Conservation (phyloP, 148 eudicot species). For the Silene conica region DNA sequence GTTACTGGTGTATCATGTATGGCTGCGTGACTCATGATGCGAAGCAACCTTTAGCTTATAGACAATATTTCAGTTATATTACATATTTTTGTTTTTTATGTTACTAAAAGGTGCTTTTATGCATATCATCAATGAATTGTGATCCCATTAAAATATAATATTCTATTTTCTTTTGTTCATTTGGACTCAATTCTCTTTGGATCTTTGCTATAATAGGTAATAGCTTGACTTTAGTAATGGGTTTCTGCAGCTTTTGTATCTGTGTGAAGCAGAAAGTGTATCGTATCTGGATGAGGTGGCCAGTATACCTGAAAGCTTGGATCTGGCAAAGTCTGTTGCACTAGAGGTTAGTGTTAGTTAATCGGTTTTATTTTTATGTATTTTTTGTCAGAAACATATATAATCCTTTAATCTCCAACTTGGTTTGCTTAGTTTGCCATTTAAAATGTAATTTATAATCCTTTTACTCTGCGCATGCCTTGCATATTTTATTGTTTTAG, state of each 20-base stretch:
- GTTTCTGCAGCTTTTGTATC: conserved; percentile 70
- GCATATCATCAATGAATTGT: not conserved
- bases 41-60: not conserved
- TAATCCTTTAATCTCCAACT: not conserved
- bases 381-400: not conserved
- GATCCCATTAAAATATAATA: not conserved
- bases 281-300: conserved; percentile 93
- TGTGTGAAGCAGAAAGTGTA: conserved; percentile 83
- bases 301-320: conserved; percentile 57
- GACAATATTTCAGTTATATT: not conserved
- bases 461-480: conserved; percentile 7
- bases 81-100: not conserved
- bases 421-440: not conserved
- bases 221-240: conserved; percentile 11
- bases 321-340: conserved; percentile 75
- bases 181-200: not conserved
- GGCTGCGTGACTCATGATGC: conserved; percentile 5
- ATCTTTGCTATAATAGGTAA: not conserved
- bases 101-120: conserved; percentile 2
- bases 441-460: not conserved
- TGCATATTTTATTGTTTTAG: not conserved
- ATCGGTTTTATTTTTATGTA: not conserved
- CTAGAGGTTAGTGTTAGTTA: conserved; percentile 53
- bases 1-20: conserved; percentile 2
- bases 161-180: not conserved